These are phyloP conservation scores for Rhodamnia rubescens DNA, from an alignment of 345 rosid species.

Conservation along the genomic window DNA sequence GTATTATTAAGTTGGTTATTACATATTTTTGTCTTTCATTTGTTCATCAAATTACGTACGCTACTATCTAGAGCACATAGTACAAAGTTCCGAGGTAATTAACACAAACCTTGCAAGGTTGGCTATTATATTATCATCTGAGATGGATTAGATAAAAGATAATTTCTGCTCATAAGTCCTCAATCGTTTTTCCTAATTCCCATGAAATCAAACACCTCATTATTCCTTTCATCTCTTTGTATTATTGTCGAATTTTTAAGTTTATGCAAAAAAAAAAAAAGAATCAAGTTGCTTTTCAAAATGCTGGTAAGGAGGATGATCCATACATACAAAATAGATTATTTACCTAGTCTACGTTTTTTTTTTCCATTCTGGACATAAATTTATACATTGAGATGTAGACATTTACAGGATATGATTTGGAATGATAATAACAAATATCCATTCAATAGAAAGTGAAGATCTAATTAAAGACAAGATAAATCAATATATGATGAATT, in stretches of 20 bases:
- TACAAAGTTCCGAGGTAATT: no score
- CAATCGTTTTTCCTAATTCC: neutral
- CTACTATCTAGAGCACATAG: no score
- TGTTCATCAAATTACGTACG: no score
- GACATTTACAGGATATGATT: neutral
- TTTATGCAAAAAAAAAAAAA: neutral
- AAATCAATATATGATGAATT: no score
- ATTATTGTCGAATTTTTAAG: neutral
- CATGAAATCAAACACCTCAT: no score
- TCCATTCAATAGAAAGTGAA: neutral
- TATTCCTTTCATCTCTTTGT: neutral
- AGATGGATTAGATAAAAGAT: neutral
- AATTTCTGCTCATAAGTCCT: neutral
- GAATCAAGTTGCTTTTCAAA: no score
- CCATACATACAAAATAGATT: neutral
- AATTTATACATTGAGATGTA: neutral
- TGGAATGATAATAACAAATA: no score
- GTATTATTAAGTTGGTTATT: neutral
- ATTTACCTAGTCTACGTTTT: no score
- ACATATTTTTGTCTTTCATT: no score
- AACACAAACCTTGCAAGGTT: neutral
- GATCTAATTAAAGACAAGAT: neutral
- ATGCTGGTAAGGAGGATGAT: neutral
- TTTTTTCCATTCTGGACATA: neutral
- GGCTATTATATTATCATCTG: neutral